phyloP scores from a whole-genome alignment of 805 yeast species.

The Wickerhamiella cacticola region DNA sequence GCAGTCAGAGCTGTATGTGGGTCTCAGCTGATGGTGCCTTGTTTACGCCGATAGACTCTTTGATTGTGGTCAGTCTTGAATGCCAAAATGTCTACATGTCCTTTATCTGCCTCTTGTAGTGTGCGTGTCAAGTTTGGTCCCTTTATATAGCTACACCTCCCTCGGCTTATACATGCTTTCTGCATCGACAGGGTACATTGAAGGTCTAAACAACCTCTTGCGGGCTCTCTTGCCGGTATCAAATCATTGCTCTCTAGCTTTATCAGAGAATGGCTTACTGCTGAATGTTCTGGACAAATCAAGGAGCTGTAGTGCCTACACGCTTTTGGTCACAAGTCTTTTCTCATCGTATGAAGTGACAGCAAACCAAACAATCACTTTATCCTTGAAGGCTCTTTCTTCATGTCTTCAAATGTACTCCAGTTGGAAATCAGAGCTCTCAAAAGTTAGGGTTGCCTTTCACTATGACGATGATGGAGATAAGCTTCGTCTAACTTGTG shows the following conservation, averaged over 20 bases:
- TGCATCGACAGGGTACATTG: slow-evolving; percentile 8
- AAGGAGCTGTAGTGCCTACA: slow-evolving; percentile 7
- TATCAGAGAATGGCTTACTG: slow-evolving; percentile 1
- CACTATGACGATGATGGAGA: background rate
- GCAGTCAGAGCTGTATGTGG: background rate
- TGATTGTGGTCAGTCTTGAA: no score
- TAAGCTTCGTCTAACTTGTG: background rate
- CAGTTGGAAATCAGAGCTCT: background rate
- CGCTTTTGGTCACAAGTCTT: slow-evolving; percentile 3
- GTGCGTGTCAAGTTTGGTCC: no score
- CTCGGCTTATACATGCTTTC: slow-evolving; percentile 2
- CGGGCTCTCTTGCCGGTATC: slow-evolving; percentile 4
- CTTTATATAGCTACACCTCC: no score
- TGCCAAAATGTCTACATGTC: no score
- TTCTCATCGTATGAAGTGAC: slow-evolving; percentile 1
- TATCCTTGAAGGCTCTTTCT: slow-evolving; percentile 1
- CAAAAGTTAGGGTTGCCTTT: background rate
- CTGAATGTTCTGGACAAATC: slow-evolving; percentile 7
- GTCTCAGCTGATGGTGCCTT: background rate
- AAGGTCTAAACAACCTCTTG: background rate
- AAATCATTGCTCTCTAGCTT: background rate
- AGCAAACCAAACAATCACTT: background rate
- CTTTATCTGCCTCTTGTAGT: no score
- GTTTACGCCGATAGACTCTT: no score
- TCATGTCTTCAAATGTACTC: background rate